A percentile compares a stretch with the other conserved stretches of the same genome.
Evolutionary conservation across 176 grass and related monocot genomes (phyloP).

Genomic region (bread wheat (Triticum aestivum)): DNA sequence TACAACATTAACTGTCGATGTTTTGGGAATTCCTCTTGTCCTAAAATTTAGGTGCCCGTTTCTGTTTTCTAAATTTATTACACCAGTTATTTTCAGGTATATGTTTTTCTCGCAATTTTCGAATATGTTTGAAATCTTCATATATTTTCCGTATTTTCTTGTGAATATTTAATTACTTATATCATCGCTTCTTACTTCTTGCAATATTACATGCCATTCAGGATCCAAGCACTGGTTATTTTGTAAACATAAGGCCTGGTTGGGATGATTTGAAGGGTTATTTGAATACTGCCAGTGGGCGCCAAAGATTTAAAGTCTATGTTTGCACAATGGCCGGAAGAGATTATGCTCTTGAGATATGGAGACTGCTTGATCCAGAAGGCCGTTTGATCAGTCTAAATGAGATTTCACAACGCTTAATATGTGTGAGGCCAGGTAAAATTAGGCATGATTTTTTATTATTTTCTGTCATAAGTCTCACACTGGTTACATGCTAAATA

Average conservation of each 20-base stretch:
- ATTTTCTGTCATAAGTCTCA: not conserved
- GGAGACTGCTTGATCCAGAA: conserved; percentile 70
- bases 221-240: conserved; percentile 50
- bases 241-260: conserved; percentile 61
- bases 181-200: not conserved
- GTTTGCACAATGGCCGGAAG: conserved; percentile 71
- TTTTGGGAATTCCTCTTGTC: not conserved
- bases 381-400: conserved; percentile 42
- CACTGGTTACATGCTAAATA: too few species aligned
- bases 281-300: conserved; percentile 45
- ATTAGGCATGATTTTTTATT: not conserved
- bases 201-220: conserved; percentile 9
- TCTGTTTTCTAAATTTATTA: not conserved
- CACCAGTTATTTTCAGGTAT: not conserved
- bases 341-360: conserved; percentile 67
- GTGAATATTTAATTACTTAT: not conserved
- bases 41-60: not conserved
- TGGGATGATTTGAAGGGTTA: conserved; percentile 64
- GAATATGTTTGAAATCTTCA: not conserved
- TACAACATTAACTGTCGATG: not conserved
- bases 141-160: not conserved
- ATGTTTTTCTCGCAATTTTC: too few species aligned
- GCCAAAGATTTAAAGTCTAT: conserved; percentile 63
- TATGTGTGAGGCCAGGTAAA: conserved; percentile 61
- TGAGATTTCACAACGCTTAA: conserved; percentile 49